phyloP scores from a whole-genome alignment of 257 asterid genomes.

The Solanum ahanhuiri region DNA sequence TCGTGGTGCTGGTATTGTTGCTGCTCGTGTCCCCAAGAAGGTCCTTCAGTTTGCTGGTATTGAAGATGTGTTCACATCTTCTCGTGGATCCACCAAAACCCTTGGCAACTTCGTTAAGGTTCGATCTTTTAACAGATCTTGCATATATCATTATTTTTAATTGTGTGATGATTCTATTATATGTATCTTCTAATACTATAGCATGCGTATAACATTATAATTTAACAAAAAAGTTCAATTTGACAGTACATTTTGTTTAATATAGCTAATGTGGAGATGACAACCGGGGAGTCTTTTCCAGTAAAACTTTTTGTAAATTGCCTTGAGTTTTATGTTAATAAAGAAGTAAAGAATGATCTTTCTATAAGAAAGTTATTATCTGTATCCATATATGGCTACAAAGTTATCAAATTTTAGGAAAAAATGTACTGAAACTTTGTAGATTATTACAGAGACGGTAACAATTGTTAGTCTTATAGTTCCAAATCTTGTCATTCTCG shows the following conservation, averaged over 20 bases:
- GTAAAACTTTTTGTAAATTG: neutral
- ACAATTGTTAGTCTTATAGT: neutral
- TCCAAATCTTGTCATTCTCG: neutral
- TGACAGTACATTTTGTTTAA: neutral
- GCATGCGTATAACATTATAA: neutral
- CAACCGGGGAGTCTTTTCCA: neutral
- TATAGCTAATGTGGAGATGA: neutral
- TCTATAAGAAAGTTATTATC: neutral
- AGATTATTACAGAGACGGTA: too few relatives aligned
- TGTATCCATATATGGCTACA: neutral
- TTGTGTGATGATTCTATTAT: neutral
- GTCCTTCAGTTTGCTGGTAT: conserved; percentile 91
- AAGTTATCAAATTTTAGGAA: neutral
- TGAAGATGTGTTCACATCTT: conserved; percentile 75
- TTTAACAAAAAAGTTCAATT: neutral
- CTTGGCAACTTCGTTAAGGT: conserved; percentile 93
- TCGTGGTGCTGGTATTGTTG: conserved; percentile 80
- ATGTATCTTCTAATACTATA: neutral
- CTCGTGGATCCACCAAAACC: conserved; percentile 89
- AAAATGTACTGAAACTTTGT: neutral
- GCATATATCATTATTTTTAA: neutral
- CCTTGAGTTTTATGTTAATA: neutral
- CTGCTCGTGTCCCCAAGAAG: conserved; percentile 86
- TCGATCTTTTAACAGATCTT: neutral
- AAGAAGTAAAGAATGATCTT: neutral